Conservation (phyloP, 2,329 filamentous ascomycete species). For the Basipetospora chlamydospora region DNA sequence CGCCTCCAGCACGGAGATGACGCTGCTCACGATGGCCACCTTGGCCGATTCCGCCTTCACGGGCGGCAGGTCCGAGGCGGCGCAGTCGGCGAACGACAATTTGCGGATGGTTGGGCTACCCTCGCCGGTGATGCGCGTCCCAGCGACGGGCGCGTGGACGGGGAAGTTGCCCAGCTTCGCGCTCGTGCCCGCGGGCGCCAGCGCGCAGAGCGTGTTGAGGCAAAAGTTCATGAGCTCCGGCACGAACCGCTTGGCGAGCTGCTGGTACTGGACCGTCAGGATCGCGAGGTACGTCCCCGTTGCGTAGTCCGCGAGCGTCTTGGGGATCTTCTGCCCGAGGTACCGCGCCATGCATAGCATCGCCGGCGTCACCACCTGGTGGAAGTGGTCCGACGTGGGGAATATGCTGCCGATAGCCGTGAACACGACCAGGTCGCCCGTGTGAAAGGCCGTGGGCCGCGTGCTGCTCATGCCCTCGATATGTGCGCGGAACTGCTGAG, state of each 20-base stretch:
- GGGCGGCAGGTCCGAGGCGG: slow-evolving; percentile 18
- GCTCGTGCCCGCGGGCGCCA: slow-evolving; percentile 41
- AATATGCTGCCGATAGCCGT: slow-evolving; percentile 76
- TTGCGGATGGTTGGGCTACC: slow-evolving; percentile 29
- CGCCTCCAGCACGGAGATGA: slow-evolving; percentile 48
- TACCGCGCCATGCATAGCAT: slow-evolving; percentile 74
- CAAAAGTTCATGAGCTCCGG: slow-evolving; percentile 78
- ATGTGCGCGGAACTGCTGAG: slow-evolving; percentile 61
- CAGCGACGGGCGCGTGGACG: slow-evolving; percentile 37
- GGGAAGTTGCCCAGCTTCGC: slow-evolving; percentile 43
- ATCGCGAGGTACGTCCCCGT: slow-evolving; percentile 68
- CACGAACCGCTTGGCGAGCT: slow-evolving; percentile 70
- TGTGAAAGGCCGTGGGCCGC: slow-evolving; percentile 37
- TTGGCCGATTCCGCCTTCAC: slow-evolving; percentile 26
- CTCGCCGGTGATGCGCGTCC: slow-evolving; percentile 33
- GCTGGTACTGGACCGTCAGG: slow-evolving; percentile 69
- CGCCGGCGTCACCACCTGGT: slow-evolving; percentile 83
- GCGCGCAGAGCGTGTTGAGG: slow-evolving; percentile 54
- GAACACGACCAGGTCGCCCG: slow-evolving; percentile 67
- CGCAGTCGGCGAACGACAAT: slow-evolving; percentile 45
- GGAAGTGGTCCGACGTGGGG: slow-evolving; percentile 93
- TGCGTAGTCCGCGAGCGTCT: slow-evolving; percentile 49
- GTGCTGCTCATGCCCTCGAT: slow-evolving; percentile 39
- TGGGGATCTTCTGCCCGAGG: slow-evolving; percentile 61
- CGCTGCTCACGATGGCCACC: slow-evolving; percentile 45